A percentile compares a stretch with the other conserved stretches of the same genome.
These are phyloP conservation scores for Ochromonas danica DNA, from an alignment of 108 stramenopile species.

Conservation along the genomic window DNA sequence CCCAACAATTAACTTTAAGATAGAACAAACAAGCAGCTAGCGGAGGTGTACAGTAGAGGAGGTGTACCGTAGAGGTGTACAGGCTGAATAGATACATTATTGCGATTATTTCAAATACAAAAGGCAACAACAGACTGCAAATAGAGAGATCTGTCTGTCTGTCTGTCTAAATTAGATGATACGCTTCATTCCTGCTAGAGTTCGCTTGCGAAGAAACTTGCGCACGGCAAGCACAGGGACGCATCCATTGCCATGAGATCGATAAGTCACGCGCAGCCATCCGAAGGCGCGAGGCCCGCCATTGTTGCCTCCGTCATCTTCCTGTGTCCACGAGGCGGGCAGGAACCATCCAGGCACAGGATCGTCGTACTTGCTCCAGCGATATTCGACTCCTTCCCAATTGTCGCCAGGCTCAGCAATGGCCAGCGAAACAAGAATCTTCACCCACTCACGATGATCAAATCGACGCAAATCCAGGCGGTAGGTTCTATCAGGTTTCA, in stretches of 20 bases:
- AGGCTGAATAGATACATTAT: no score
- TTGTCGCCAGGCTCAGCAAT: constrained; percentile 36
- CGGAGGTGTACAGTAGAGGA: no score
- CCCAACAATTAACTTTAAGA: neutral
- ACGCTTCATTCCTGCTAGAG: constrained; percentile 26
- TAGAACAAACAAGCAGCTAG: no score
- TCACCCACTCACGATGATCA: constrained; percentile 34
- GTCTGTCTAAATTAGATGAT: no score
- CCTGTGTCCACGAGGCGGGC: constrained; percentile 2
- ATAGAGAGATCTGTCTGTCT: no score
- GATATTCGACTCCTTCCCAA: constrained; percentile 32
- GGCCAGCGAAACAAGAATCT: constrained; percentile 21
- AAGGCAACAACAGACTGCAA: no score
- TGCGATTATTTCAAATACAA: no score
- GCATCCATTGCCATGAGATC: constrained; percentile 25
- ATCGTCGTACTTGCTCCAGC: constrained; percentile 32
- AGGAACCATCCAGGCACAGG: constrained; percentile 25
- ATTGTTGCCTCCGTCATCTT: constrained; percentile 10
- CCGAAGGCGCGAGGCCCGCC: constrained; percentile 15
- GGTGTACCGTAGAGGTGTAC: no score
- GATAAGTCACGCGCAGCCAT: constrained; percentile 20
- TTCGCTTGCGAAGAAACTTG: neutral
- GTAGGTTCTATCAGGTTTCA: constrained; percentile 29
- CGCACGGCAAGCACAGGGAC: constrained; percentile 14
- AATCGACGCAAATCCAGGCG: constrained; percentile 31